phyloP scores from a whole-genome alignment of 345 rosid genomes.

The Melaleuca alternifolia region DNA sequence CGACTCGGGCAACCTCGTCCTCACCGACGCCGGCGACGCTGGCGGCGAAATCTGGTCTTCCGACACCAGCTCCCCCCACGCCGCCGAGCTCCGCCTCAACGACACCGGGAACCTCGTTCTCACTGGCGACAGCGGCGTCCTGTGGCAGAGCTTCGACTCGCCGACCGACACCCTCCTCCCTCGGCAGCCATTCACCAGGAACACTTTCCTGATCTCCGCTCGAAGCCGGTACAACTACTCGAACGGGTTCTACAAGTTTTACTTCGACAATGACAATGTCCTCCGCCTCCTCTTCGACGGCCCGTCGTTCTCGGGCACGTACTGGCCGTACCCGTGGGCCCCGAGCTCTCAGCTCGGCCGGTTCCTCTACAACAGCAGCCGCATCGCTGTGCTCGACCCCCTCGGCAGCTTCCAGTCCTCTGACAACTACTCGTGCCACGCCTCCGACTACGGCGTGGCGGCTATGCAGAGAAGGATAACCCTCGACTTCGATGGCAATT shows the following conservation, averaged over 20 bases:
- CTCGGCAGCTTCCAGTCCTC: constrained; percentile 16
- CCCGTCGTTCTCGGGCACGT: constrained; percentile 2
- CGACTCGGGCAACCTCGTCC: not conserved
- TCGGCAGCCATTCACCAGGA: constrained; percentile 5
- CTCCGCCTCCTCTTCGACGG: constrained; percentile 8
- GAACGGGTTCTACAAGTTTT: constrained; percentile 11
- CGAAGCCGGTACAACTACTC: constrained; percentile 15
- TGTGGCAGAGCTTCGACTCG: constrained; percentile 21
- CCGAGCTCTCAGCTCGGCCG: not conserved
- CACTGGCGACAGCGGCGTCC: not conserved
- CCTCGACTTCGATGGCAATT: constrained; percentile 27
- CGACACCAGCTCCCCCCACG: not conserved
- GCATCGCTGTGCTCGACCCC: constrained; percentile 7
- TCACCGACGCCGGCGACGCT: constrained; percentile 1
- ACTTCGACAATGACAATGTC: constrained; percentile 9
- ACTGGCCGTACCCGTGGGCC: constrained; percentile 8
- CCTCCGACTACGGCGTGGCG: constrained; percentile 9
- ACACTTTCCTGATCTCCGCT: constrained; percentile 7
- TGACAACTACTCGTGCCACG: constrained; percentile 2
- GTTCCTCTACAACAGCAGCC: constrained; percentile 7
- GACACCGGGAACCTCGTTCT: constrained; percentile 19
- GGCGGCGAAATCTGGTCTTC: constrained; percentile 2
- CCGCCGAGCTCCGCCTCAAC: not conserved
- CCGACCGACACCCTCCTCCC: constrained; percentile 36
- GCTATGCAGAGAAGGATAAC: constrained; percentile 10